Conservation (phyloP, 352 stramenopile species). For the Phytopythium ostracodes region DNA sequence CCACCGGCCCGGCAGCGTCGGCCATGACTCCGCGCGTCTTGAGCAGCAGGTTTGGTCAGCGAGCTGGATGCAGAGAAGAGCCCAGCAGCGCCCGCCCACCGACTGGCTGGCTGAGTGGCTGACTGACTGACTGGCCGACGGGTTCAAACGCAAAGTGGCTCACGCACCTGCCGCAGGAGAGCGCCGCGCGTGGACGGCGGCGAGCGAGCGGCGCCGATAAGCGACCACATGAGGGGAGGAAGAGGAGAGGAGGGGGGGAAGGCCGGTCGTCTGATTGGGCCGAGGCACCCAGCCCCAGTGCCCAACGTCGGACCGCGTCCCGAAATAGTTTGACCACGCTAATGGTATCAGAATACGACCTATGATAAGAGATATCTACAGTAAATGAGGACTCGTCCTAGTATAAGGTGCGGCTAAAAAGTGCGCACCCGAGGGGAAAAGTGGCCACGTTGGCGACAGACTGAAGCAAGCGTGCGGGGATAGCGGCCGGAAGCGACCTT, state of each 20-base stretch:
- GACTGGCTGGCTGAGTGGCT: background rate
- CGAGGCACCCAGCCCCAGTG: background rate
- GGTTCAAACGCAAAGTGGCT: background rate
- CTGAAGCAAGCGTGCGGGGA: background rate
- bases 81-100: background rate
- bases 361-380: too few species aligned
- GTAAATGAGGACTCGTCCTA: background rate
- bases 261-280: slow-evolving; percentile 4
- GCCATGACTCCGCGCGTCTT: slow-evolving; percentile 25
- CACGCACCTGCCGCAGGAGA: background rate
- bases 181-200: background rate
- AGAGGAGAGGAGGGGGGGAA: background rate
- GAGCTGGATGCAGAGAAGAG: background rate
- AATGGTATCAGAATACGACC: too few species aligned
- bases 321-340: too few species aligned
- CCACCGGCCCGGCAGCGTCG: slow-evolving; percentile 39
- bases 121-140: background rate
- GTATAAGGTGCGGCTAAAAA: background rate
- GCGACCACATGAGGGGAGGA: background rate
- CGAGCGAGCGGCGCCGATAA: background rate
- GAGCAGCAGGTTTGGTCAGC: background rate
- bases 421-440: background rate
- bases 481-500: background rate
- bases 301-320: background rate
- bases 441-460: background rate